Percentiles rank a stretch among this genome's conserved stretches.
Conservation (phyloP, 805 yeast species). For the Saturnispora ahearnii region DNA sequence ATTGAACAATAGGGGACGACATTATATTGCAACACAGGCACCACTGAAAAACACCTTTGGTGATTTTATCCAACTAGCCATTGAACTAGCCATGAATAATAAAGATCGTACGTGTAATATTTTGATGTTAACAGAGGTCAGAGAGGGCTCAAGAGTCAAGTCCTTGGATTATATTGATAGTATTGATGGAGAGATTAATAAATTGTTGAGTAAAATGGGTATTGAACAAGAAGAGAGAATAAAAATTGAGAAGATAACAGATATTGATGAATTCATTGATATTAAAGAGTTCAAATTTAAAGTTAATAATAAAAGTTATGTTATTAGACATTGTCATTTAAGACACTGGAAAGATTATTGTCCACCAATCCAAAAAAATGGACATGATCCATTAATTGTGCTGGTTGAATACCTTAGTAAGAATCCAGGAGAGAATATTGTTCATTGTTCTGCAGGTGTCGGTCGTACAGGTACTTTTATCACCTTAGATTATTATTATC, state of each 20-base stretch:
- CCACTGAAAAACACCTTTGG: conserved; percentile 34
- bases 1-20: neutral
- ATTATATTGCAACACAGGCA: conserved; percentile 67
- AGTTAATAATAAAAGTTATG: neutral
- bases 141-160: conserved; percentile 32
- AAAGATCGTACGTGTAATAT: conserved; percentile 34
- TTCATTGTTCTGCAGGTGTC: conserved; percentile 55
- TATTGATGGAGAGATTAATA: conserved; percentile 1
- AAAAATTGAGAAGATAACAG: neutral
- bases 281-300: conserved; percentile 1
- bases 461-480: conserved; percentile 50
- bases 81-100: conserved; percentile 23
- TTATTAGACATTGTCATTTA: conserved; percentile 9
- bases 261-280: conserved; percentile 7
- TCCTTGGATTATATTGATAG: conserved; percentile 22
- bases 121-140: conserved; percentile 67
- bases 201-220: neutral
- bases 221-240: neutral
- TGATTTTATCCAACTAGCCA: conserved; percentile 34
- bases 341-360: conserved; percentile 14
- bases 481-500: conserved; percentile 33
- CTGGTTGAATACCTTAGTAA: neutral
- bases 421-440: conserved; percentile 22
- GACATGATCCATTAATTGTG: conserved; percentile 2
- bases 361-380: conserved; percentile 6